A percentile compares a stretch with the other conserved stretches of the same genome.
Evolutionary conservation across 2,329 filamentous ascomycete species (phyloP).

Genomic region (Fusarium brachygibbosum): DNA sequence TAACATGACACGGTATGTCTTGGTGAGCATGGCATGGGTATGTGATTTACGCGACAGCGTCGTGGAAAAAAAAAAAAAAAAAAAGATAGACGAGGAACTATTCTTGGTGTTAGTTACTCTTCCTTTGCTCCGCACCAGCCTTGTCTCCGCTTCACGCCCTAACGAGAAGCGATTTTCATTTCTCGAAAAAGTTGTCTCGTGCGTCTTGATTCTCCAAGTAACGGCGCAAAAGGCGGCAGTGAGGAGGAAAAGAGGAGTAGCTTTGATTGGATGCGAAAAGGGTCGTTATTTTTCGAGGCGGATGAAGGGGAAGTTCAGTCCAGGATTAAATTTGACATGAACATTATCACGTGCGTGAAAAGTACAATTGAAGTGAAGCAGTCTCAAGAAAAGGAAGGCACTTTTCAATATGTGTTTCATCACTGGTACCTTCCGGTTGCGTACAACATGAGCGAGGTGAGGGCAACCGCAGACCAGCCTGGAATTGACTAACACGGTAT

Average conservation of each 20-base stretch:
- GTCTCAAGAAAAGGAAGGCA: constrained; percentile 15
- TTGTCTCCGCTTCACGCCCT: constrained; percentile 38
- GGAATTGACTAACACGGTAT: constrained; percentile 8
- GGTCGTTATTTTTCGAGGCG: neutral
- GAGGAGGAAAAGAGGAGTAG: constrained; percentile 20
- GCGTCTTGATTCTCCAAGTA: constrained; percentile 32
- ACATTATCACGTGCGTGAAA: neutral
- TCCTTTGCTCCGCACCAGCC: constrained; percentile 46
- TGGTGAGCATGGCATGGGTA: neutral
- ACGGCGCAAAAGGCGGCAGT: constrained; percentile 42
- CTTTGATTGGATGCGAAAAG: constrained; percentile 27
- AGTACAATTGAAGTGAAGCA: neutral
- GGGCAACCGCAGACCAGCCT: constrained; percentile 2
- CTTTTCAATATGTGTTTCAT: constrained; percentile 3
- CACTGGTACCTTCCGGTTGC: constrained; percentile 17
- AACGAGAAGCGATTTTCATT: constrained; percentile 33
- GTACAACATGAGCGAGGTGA: constrained; percentile 8
- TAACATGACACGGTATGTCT: constrained; percentile 1
- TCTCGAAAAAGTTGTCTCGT: constrained; percentile 30
- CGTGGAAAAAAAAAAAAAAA: too few species aligned
- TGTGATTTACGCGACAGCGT: neutral
- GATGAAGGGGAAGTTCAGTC: neutral
- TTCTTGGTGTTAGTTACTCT: constrained; percentile 26
- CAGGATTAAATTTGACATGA: neutral
- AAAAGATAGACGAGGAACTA: constrained; percentile 3